Conservation (phyloP, 1,139 yeast genomes). For the Saccharomycopsis phalli region DNA sequence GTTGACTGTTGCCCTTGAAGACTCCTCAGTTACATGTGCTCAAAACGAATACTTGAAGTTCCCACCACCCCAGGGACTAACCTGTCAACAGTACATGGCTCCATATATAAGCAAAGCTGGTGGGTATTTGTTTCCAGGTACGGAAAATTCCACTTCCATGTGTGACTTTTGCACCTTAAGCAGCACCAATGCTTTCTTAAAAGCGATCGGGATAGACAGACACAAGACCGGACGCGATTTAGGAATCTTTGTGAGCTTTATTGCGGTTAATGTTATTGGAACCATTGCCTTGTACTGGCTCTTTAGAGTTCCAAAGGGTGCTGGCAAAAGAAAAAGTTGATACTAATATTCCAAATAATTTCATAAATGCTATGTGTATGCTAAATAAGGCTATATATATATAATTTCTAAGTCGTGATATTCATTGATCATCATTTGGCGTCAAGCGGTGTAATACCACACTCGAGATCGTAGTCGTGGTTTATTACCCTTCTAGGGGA, state of each 20-base stretch:
- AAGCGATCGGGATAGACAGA: slow-evolving; percentile 34
- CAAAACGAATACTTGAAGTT: slow-evolving; percentile 31
- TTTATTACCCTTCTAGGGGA: slow-evolving; percentile 3
- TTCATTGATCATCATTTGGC: no score
- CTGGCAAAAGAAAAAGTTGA: slow-evolving; percentile 3
- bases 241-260: slow-evolving; percentile 47
- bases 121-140: slow-evolving; percentile 40
- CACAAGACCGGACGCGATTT: slow-evolving; percentile 56
- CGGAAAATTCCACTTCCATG: slow-evolving; percentile 31
- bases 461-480: slow-evolving; percentile 1
- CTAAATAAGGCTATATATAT: no score
- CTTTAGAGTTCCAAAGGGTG: slow-evolving; percentile 56
- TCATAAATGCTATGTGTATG: no score
- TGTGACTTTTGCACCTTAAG: slow-evolving; percentile 46
- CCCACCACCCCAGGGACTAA: slow-evolving; percentile 30
- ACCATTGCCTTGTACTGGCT: slow-evolving; percentile 59
- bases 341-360: no score
- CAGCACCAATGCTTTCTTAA: slow-evolving; percentile 44
- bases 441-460: no score
- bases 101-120: slow-evolving; percentile 39
- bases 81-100: slow-evolving; percentile 28
- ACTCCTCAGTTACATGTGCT: slow-evolving; percentile 33
- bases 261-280: slow-evolving; percentile 41
- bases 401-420: no score
- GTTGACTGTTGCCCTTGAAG: slow-evolving; percentile 36